Evolutionary conservation across 805 yeast genomes (phyloP).

Genomic region (Yarrowia sp.): DNA sequence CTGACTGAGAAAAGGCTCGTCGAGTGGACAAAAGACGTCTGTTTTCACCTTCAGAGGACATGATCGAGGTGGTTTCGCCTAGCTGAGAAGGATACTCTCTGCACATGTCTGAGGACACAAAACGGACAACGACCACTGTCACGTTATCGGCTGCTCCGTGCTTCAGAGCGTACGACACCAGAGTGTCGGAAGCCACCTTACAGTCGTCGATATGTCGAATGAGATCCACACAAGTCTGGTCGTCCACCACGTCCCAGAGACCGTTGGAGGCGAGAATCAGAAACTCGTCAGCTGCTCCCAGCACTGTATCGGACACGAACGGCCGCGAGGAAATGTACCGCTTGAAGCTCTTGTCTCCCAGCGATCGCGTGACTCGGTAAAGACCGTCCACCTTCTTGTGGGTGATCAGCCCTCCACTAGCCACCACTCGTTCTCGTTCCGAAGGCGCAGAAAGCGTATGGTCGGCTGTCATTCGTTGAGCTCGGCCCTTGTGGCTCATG

Average conservation of each 20-base stretch:
- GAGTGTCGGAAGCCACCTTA: conserved; percentile 41
- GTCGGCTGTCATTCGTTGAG: conserved; percentile 30
- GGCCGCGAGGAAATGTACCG: conserved; percentile 77
- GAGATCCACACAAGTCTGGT: conserved; percentile 71
- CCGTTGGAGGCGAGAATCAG: conserved; percentile 88
- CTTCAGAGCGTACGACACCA: conserved; percentile 25
- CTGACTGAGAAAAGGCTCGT: conserved; percentile 27
- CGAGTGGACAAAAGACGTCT: conserved; percentile 16
- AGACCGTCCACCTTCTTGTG: conserved; percentile 69
- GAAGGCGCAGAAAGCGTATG: conserved; percentile 22
- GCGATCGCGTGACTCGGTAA: conserved; percentile 79
- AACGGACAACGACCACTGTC: conserved; percentile 42
- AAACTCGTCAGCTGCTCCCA: conserved; percentile 63
- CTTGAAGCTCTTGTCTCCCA: conserved; percentile 82
- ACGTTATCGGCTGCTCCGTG: conserved; percentile 42
- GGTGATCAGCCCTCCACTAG: conserved; percentile 33
- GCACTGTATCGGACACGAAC: conserved; percentile 67
- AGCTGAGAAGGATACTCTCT: conserved; percentile 12
- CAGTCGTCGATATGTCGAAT: conserved; percentile 50
- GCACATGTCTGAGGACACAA: conserved; percentile 36
- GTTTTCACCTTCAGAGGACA: conserved; percentile 3
- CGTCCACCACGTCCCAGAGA: conserved; percentile 83
- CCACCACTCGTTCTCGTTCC: conserved; percentile 37
- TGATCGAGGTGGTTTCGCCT: conserved; percentile 4
- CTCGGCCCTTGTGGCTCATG: conserved; percentile 27